Evolutionary conservation across 371 early-diverging fungal species (phyloP).

Genomic region (Mucor saturninus): DNA sequence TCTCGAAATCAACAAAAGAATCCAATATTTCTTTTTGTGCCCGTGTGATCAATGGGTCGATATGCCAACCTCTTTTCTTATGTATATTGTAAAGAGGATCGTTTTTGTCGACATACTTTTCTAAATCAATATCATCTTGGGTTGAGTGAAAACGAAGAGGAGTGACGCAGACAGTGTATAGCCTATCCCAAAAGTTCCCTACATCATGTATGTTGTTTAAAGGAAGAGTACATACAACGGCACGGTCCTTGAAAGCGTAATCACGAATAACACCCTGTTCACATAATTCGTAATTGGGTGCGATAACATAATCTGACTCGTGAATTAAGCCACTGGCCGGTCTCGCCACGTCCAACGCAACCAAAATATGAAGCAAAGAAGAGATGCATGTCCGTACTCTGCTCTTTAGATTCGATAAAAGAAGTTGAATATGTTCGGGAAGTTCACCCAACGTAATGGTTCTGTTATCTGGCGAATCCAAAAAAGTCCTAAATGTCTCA

Average conservation of each 20-base stretch:
- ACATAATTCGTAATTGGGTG: neutral
- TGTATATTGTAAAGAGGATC: conserved; percentile 18
- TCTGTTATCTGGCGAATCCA: neutral
- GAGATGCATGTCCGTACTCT: neutral
- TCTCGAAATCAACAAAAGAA: conserved; percentile 14
- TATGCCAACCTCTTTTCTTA: neutral
- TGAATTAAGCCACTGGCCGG: neutral
- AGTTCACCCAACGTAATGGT: conserved; percentile 1
- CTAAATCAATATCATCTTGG: neutral
- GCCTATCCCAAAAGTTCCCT: conserved; percentile 11
- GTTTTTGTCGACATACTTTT: neutral
- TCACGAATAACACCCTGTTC: neutral
- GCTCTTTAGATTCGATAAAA: neutral
- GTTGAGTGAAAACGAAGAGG: neutral
- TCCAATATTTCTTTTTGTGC: conserved; percentile 15
- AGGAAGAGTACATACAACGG: conserved; percentile 1
- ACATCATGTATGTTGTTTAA: conserved; percentile 9
- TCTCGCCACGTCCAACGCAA: conserved; percentile 10
- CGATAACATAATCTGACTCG: neutral
- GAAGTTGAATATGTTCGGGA: conserved; percentile 13
- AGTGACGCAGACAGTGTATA: neutral
- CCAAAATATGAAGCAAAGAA: neutral
- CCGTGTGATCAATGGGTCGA: neutral
- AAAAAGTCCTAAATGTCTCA: neutral
- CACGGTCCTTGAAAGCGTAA: conserved; percentile 2